Evolutionary conservation across 1,284 basidiomycete genomes (phyloP), one percentile per base, ranked within the genome.

Genomic region (Singerocomus inundabilis): DNA sequence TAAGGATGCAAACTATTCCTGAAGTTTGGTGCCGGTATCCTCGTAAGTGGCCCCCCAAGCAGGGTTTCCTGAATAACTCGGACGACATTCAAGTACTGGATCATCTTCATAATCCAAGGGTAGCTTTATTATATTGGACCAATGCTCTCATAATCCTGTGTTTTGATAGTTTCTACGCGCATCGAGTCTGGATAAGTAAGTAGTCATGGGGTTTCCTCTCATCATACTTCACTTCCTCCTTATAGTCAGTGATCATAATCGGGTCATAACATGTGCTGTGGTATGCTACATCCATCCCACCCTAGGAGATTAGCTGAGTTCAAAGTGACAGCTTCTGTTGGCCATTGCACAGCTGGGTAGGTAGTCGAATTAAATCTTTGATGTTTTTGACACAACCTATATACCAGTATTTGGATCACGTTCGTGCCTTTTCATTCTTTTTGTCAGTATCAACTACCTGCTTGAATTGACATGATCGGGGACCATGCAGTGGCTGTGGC

Each of bases 131-230:
- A 32, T 18, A 32, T 12, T 13, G 3, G 5, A 2, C 11, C 38
- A 11, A 29, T 29, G 25, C 26, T 40, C 26, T 40, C 38, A 40
- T 9, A 16, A 18, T 31, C 5, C 7, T 15, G 5, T 25, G 6
- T 5, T 7, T 7, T 29, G 2, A 32, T 34, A 64, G 64, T 36
- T 63, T 63, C 36, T 63, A 63, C 18, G 51, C 48, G 24, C 64
- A 63, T 30, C 61, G 64, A 30, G 53, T 63, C 5, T 63, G 61
- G 61, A 63, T 66, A 59, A 62, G 61, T 62, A 41, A 41, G 61
- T 45, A 5, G 9, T 16, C 25, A 37, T 2, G 6, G 7, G 4
- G 8, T 18, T 26, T 30, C 18, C 2, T 18, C n/a, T 16, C 29
- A 2, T 40, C 9, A 16, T 5, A 18, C 0, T 9, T 18, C 25